Evolutionary conservation across 345 rosid genomes (phyloP).

Genomic region (Isatis tinctoria): DNA sequence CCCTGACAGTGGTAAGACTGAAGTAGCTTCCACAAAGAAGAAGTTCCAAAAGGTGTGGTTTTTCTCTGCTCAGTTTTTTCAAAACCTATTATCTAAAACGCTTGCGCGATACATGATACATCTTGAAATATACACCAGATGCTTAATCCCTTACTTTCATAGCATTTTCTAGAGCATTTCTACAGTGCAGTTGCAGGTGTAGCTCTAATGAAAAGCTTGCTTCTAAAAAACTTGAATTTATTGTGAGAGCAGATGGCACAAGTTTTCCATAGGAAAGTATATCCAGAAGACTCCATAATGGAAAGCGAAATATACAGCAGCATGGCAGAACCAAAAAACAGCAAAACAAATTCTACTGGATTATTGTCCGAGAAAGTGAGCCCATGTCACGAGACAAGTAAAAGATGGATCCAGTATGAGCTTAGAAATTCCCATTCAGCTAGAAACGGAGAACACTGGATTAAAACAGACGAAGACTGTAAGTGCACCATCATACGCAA

Average conservation of each 20-base stretch:
- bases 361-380: constrained; percentile 31
- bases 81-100: neutral
- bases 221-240: neutral
- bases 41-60: constrained; percentile 61
- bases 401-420: constrained; percentile 35
- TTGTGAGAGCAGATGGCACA: constrained; percentile 58
- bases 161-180: neutral
- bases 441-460: constrained; percentile 67
- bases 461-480: constrained; percentile 91
- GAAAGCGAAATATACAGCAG: constrained; percentile 21
- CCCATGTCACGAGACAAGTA: constrained; percentile 30
- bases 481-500: constrained; percentile 41
- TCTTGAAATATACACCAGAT: constrained; percentile 7
- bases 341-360: constrained; percentile 25
- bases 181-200: neutral
- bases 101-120: neutral
- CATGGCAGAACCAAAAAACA: constrained; percentile 26
- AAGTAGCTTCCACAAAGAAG: constrained; percentile 47
- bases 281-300: constrained; percentile 52
- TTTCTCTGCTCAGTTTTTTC: constrained; percentile 8
- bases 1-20: constrained; percentile 23
- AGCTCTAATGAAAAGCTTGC: constrained; percentile 2
- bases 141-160: neutral
- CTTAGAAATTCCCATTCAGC: constrained; percentile 34
- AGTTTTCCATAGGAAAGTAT: constrained; percentile 65